Percentiles rank a stretch among this genome's conserved stretches.
phyloP scores from a whole-genome alignment of 2,329 filamentous ascomycete genomes.

The Penicillium vulpinum region DNA sequence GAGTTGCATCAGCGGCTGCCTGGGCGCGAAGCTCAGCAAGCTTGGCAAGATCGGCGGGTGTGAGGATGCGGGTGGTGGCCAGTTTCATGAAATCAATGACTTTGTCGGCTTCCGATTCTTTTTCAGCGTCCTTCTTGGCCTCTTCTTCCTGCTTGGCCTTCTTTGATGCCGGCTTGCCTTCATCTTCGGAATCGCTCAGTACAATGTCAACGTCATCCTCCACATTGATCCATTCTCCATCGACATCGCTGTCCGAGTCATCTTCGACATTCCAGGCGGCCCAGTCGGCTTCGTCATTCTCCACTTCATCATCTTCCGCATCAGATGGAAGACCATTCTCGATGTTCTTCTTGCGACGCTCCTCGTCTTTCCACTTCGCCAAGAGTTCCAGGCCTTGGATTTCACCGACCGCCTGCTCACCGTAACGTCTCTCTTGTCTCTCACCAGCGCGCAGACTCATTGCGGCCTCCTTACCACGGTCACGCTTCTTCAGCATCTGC shows the following conservation, averaged over 20 bases:
- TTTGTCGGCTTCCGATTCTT: constrained; percentile 44
- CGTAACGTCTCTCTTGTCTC: constrained; percentile 75
- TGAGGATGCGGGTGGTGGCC: constrained; percentile 91
- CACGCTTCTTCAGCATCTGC: constrained; percentile 82
- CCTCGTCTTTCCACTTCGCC: constrained; percentile 90
- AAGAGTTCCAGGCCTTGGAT: constrained; percentile 93
- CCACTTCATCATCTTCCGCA: constrained; percentile 60
- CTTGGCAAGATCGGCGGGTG: constrained; percentile 92
- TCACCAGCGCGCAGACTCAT: constrained; percentile 76
- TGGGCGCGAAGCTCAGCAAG: constrained; percentile 81
- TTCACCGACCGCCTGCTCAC: constrained; percentile 74
- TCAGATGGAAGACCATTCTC: constrained; percentile 67
- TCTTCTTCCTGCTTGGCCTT: constrained; percentile 57
- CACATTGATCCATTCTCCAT: constrained; percentile 91
- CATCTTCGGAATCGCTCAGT: constrained; percentile 72
- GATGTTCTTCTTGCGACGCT: constrained; percentile 69
- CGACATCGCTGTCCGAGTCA: constrained; percentile 63
- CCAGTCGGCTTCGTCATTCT: constrained; percentile 60
- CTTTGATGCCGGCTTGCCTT: constrained; percentile 60
- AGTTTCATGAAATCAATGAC: constrained; percentile 55
- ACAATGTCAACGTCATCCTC: constrained; percentile 76
- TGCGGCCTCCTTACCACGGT: constrained; percentile 86
- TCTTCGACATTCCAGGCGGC: constrained; percentile 64
- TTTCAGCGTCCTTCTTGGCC: constrained; percentile 32
- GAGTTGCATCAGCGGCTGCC: constrained; percentile 66